A percentile compares a stretch with the other conserved stretches of the same genome.
These are phyloP conservation scores for Psilocybe cubensis DNA, from an alignment of 768 basidiomycete species.

Conservation along the genomic window DNA sequence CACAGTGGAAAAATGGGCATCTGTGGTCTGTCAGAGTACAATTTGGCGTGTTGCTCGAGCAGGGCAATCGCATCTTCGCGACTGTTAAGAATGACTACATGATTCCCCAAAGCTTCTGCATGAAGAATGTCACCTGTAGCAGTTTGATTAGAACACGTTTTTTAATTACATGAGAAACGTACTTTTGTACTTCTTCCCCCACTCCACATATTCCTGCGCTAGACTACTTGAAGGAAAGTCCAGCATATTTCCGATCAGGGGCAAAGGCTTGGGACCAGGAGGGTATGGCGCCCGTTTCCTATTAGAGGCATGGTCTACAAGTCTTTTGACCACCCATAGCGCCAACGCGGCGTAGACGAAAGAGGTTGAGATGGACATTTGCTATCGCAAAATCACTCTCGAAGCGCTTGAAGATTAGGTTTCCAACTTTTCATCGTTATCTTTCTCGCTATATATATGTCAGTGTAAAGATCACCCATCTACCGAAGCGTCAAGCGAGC, in stretches of 20 bases:
- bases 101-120: constrained; percentile 22
- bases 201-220: constrained; percentile 11
- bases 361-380: too few relatives aligned
- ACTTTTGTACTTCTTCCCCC: constrained; percentile 20
- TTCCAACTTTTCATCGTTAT: too few relatives aligned
- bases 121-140: constrained; percentile 25
- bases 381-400: too few relatives aligned
- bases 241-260: constrained; percentile 27
- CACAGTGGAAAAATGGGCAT: constrained; percentile 13
- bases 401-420: too few relatives aligned
- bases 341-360: not conserved
- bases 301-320: not conserved
- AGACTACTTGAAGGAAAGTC: constrained; percentile 14
- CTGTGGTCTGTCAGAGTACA: constrained; percentile 49
- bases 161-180: not conserved
- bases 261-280: constrained; percentile 25
- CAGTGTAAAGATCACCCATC: too few relatives aligned
- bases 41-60: constrained; percentile 47
- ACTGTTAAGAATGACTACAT: constrained; percentile 29
- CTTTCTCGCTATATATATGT: too few relatives aligned
- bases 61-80: constrained; percentile 17
- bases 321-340: not conserved
- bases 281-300: constrained; percentile 2
- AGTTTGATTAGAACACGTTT: not conserved
- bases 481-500: too few relatives aligned